Conservation (phyloP, 2,329 filamentous ascomycete genomes). For the Teratosphaeria zuluensis region DNA sequence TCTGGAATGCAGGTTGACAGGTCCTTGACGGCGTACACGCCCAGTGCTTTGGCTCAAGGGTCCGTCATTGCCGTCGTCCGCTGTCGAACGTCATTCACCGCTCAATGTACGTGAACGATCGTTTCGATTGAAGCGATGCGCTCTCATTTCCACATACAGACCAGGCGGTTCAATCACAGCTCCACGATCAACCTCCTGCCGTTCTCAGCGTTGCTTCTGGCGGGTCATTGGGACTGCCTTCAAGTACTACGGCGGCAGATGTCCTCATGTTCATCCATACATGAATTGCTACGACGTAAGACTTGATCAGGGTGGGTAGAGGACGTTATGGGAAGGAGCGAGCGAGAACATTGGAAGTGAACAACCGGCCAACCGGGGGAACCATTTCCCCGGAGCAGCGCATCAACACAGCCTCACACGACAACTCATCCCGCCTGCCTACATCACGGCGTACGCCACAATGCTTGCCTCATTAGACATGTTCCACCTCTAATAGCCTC, state of each 20-base stretch:
- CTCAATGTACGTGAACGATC: neutral
- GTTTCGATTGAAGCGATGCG: too few relatives aligned
- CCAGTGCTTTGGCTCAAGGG: neutral
- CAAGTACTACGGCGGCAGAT: too few relatives aligned
- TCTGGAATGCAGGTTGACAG: neutral
- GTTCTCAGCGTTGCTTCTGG: too few relatives aligned
- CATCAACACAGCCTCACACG: neutral
- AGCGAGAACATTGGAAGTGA: too few relatives aligned
- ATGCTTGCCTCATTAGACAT: neutral
- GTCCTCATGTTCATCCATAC: too few relatives aligned
- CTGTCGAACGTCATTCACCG: neutral
- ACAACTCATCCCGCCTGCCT: neutral
- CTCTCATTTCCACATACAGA: too few relatives aligned
- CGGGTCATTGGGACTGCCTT: too few relatives aligned
- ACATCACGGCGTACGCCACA: neutral
- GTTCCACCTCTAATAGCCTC: neutral
- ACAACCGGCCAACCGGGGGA: neutral
- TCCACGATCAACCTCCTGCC: too few relatives aligned
- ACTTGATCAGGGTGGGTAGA: too few relatives aligned
- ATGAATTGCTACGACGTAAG: too few relatives aligned
- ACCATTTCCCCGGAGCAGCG: neutral
- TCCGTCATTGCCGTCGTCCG: neutral
- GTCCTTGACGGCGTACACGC: neutral
- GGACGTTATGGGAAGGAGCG: too few relatives aligned
- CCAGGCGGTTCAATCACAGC: too few relatives aligned